Evolutionary conservation across 495 filamentous ascomycete species (phyloP), one percentile per base, ranked within the genome.

Genomic region (Penicillium angulare): DNA sequence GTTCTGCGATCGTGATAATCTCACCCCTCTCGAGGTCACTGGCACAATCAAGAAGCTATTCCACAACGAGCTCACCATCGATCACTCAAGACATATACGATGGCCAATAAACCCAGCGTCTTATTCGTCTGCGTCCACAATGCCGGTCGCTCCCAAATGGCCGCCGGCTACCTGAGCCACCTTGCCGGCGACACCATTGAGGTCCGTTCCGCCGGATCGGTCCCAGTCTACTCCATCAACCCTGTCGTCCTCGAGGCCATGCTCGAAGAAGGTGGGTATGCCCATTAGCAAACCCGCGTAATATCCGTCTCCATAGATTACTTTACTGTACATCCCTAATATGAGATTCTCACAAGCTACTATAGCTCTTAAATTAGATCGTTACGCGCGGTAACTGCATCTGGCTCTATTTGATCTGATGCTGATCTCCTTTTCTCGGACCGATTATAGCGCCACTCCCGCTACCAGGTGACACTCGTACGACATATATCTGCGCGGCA

Each of bases 211-310:
- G 60, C 60, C 34, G 60, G 60, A 38, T 64, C 60, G 21, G 60
- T 57, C 29, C 60, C 60, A 27, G 57, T 43, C 53, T 44, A 59
- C 46, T 63, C 63, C 23, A 53, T 60, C 51, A 66, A 66, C 39
- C 55, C 60, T 10, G 48, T 31, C 24, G 63, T 63, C 43, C 40
- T 63, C 36, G 49, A 61, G 47, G 63, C 63, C 48, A 66, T 66
- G 63, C 56, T 36, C 27, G 63, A 66, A 53, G 63, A 66, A 61
- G 63, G 57, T n/a, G n/a, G n/a, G n/a, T n/a, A n/a, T n/a, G n/a
- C n/a, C n/a, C n/a, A n/a, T n/a, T n/a, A n/a, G n/a, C n/a, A n/a
- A n/a, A n/a, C n/a, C n/a, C n/a, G n/a, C n/a, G n/a, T n/a, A n/a
- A n/a, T n/a, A n/a, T n/a, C n/a, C n/a, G n/a, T n/a, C n/a, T n/a